Conservation (phyloP, 495 filamentous ascomycete species). For the Penicillium canariense region DNA sequence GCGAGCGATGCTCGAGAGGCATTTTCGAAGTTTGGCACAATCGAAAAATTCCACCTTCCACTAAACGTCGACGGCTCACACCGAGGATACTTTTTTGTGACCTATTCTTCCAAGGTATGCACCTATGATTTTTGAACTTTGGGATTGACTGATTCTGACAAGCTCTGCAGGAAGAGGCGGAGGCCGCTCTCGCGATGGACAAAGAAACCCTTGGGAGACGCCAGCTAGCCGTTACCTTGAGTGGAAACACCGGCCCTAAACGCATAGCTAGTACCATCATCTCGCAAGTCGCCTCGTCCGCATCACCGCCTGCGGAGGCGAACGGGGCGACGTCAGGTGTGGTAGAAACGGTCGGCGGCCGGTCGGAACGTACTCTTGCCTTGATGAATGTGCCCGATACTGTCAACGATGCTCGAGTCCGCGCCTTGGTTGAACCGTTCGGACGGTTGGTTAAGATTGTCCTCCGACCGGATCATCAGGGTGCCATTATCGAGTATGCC, state of each 20-base stretch:
- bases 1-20: conserved; percentile 67
- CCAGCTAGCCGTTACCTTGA: conserved; percentile 65
- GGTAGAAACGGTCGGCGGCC: conserved; percentile 36
- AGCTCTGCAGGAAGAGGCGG: conserved; percentile 55
- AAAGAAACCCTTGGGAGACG: conserved; percentile 67
- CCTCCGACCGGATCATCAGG: conserved; percentile 70
- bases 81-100: conserved; percentile 74
- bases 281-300: conserved; percentile 34
- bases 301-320: conserved; percentile 37
- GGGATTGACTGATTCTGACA: conserved; percentile 8
- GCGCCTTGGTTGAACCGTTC: conserved; percentile 57
- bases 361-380: conserved; percentile 52
- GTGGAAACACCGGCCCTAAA: conserved; percentile 47
- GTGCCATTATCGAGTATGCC: conserved; percentile 82
- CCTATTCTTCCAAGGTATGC: conserved; percentile 67
- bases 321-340: conserved; percentile 29
- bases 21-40: conserved; percentile 71
- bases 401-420: conserved; percentile 61
- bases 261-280: conserved; percentile 44
- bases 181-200: conserved; percentile 66
- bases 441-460: conserved; percentile 55
- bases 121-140: neutral
- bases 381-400: conserved; percentile 65
- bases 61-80: conserved; percentile 61
- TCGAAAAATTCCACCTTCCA: conserved; percentile 66